These are phyloP conservation scores for Neofusicoccum kwambonambiense DNA, from an alignment of 2,329 filamentous ascomycete genomes.

Conservation along the genomic window DNA sequence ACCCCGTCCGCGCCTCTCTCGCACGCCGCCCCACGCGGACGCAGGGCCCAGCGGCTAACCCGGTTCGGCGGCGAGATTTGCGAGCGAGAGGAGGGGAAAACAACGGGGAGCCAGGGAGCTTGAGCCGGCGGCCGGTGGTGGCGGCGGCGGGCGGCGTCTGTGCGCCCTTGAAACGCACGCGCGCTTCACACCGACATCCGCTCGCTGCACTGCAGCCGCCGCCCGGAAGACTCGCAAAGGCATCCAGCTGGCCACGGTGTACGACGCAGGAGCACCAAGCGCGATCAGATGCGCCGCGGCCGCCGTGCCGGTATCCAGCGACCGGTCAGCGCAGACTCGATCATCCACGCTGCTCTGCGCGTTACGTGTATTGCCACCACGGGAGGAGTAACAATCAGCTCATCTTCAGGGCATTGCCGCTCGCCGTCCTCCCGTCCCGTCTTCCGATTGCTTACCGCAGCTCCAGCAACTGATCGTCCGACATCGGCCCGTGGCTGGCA, in stretches of 20 bases:
- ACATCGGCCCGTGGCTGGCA: slow-evolving; percentile 1
- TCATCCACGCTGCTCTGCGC: no score
- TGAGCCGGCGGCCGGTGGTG: background rate
- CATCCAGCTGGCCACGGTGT: no score
- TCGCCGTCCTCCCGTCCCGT: background rate
- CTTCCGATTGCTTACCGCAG: background rate
- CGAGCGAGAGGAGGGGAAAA: background rate
- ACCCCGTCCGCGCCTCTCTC: background rate
- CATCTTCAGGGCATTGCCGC: background rate
- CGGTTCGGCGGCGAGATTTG: background rate
- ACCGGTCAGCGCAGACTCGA: no score
- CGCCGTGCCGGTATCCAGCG: no score
- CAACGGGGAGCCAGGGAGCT: background rate
- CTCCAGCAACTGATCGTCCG: background rate
- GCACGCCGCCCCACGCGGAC: background rate
- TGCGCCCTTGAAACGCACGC: background rate
- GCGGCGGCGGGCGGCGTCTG: no score
- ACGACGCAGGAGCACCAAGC: no score
- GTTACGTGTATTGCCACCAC: background rate
- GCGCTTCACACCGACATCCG: slow-evolving; percentile 6
- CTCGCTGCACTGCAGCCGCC: no score
- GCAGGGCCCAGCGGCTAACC: background rate
- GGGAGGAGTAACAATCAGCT: background rate
- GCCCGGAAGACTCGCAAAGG: no score
- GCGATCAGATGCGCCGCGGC: no score